A percentile compares a stretch with the other conserved stretches of the same genome.
Conservation (phyloP, 83 land plant species). For the Picea engelmannii region DNA sequence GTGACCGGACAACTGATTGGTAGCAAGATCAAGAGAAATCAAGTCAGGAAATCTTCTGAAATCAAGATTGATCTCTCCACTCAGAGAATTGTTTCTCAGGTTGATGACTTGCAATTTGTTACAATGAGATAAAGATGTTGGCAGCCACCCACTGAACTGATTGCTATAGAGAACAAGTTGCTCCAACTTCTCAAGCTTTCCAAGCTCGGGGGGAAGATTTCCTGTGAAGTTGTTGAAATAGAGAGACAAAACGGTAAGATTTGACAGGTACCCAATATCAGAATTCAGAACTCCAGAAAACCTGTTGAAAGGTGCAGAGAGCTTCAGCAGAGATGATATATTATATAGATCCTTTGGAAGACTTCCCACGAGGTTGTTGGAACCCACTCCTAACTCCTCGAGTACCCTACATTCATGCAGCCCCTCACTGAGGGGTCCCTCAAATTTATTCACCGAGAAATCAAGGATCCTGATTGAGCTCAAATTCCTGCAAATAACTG, state of each 20-base stretch:
- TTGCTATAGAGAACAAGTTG: conserved; percentile 32
- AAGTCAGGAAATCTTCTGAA: conserved; percentile 31
- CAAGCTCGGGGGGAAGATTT: conserved; percentile 28
- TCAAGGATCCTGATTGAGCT: conserved; percentile 21
- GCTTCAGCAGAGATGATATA: conserved; percentile 15
- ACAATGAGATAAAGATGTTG: conserved; percentile 35
- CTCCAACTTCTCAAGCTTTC: conserved; percentile 33
- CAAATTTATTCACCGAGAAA: conserved; percentile 42
- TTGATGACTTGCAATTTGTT: conserved; percentile 28
- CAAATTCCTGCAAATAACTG: not conserved
- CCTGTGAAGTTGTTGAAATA: conserved; percentile 34
- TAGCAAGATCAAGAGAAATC: conserved; percentile 37
- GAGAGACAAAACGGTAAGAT: conserved; percentile 33
- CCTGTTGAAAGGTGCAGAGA: conserved; percentile 34
- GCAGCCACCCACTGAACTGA: conserved; percentile 35
- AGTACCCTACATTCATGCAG: conserved; percentile 29
- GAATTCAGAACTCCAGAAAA: conserved; percentile 27
- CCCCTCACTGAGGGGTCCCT: conserved; percentile 25
- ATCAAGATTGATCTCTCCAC: conserved; percentile 33
- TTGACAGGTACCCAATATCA: conserved; percentile 22
- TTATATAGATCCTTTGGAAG: conserved; percentile 32
- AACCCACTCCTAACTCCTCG: conserved; percentile 34
- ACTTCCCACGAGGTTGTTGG: conserved; percentile 31
- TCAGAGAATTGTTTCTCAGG: conserved; percentile 33
- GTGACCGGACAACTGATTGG: conserved; percentile 37